Evolutionary conservation across 2,329 filamentous ascomycete species (phyloP).

Genomic region (Atkinsonella texensis): DNA sequence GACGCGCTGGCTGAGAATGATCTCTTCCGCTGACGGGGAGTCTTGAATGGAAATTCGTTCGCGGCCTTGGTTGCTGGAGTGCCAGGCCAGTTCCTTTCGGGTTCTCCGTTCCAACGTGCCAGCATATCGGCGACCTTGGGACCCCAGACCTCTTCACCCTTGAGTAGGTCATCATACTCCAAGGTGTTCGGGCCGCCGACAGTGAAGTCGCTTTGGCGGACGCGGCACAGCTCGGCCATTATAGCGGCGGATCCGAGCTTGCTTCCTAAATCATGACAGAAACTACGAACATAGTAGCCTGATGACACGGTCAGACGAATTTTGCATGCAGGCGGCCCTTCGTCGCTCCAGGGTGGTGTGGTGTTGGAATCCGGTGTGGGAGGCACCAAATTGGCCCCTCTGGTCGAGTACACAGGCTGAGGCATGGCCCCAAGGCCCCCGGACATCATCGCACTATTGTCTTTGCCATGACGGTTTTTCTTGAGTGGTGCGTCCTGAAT

Average conservation of each 20-base stretch:
- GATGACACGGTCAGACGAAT: constrained; percentile 88
- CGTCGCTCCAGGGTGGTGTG: constrained; percentile 44
- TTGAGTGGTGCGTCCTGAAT: constrained; percentile 37
- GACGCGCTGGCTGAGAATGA: not conserved
- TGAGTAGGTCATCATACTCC: constrained; percentile 63
- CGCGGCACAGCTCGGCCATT: constrained; percentile 76
- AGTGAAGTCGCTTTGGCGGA: constrained; percentile 69
- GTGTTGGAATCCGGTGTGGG: constrained; percentile 32
- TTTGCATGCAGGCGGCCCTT: constrained; percentile 63
- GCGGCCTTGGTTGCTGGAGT: constrained; percentile 7
- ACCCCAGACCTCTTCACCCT: constrained; percentile 73
- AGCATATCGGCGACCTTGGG: constrained; percentile 50
- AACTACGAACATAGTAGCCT: constrained; percentile 90
- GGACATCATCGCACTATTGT: constrained; percentile 39
- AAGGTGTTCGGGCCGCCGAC: constrained; percentile 60
- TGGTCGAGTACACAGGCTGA: constrained; percentile 25
- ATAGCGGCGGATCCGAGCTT: constrained; percentile 71
- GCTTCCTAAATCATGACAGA: constrained; percentile 82
- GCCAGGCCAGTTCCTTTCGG: constrained; percentile 15
- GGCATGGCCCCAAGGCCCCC: constrained; percentile 42
- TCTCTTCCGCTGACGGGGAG: constrained; percentile 5
- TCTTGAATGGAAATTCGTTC: constrained; percentile 10
- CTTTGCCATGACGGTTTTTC: constrained; percentile 17
- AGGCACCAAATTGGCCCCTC: constrained; percentile 43
- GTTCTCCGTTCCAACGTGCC: constrained; percentile 28